These are phyloP conservation scores for Rauvolfia tetraphylla DNA, from an alignment of 257 asterid genomes.

Conservation along the genomic window DNA sequence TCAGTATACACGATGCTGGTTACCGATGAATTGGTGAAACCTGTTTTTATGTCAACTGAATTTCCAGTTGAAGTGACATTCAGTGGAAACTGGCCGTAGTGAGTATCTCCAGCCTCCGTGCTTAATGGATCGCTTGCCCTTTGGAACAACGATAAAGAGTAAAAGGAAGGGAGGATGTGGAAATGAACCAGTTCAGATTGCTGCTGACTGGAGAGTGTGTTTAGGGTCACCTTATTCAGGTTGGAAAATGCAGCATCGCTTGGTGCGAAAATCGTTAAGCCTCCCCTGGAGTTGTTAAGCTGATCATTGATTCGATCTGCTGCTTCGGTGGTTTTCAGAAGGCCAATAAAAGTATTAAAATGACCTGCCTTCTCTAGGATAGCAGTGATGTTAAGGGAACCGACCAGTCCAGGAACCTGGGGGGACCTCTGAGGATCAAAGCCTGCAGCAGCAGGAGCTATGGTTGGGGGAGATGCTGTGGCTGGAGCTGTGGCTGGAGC, in stretches of 20 bases:
- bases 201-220: slow-evolving; percentile 39
- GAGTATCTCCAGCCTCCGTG: slow-evolving; percentile 51
- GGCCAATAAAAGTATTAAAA: slow-evolving; percentile 47
- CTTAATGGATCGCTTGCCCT: slow-evolving; percentile 47
- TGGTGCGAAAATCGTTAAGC: slow-evolving; percentile 47
- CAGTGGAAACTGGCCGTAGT: slow-evolving; percentile 28
- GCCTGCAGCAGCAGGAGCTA: neutral
- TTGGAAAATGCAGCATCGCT: slow-evolving; percentile 38
- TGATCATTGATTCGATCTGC: slow-evolving; percentile 43
- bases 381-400: slow-evolving; percentile 43
- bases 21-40: slow-evolving; percentile 44
- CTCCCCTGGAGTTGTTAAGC: slow-evolving; percentile 44
- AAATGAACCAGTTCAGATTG: slow-evolving; percentile 42
- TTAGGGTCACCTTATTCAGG: slow-evolving; percentile 42
- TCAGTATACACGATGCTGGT: slow-evolving; percentile 37
- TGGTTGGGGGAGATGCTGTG: slow-evolving; percentile 19
- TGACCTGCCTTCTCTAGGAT: slow-evolving; percentile 52
- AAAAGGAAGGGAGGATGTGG: slow-evolving; percentile 38
- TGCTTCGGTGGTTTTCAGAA: slow-evolving; percentile 45
- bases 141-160: slow-evolving; percentile 41
- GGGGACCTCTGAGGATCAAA: slow-evolving; percentile 20
- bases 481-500: slow-evolving; percentile 29
- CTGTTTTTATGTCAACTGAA: slow-evolving; percentile 45
- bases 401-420: slow-evolving; percentile 39
- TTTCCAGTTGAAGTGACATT: slow-evolving; percentile 44